These are phyloP conservation scores for Linum lewisii DNA, from an alignment of 345 rosid genomes.

Conservation along the genomic window DNA sequence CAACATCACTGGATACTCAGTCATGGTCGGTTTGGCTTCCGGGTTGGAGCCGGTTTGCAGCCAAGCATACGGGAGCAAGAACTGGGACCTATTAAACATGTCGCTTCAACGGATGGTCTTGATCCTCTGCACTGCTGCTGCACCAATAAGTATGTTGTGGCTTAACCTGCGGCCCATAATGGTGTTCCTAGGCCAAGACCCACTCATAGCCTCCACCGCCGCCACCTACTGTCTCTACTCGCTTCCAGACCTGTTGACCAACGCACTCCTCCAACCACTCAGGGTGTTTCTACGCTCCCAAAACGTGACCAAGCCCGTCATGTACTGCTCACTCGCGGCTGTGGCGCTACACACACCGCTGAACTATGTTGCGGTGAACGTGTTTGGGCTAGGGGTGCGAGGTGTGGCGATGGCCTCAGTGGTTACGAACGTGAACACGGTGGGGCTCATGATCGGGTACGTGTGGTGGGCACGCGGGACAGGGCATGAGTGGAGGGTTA, in stretches of 20 bases:
- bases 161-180: constrained; percentile 73
- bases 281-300: constrained; percentile 87
- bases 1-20: constrained; percentile 96
- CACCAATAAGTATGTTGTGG: constrained; percentile 86
- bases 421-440: constrained; percentile 79
- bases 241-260: constrained; percentile 81
- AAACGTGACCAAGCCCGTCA: constrained; percentile 80
- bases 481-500: constrained; percentile 46
- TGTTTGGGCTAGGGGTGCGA: constrained; percentile 55
- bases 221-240: constrained; percentile 77
- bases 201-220: constrained; percentile 68
- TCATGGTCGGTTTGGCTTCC: constrained; percentile 80
- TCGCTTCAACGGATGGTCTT: constrained; percentile 86
- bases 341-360: constrained; percentile 76
- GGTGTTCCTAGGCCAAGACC: constrained; percentile 80
- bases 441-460: constrained; percentile 62
- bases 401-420: constrained; percentile 96
- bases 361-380: constrained; percentile 55
- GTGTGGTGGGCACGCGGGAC: constrained; percentile 49
- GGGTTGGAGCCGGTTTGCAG: constrained; percentile 97
- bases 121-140: constrained; percentile 54
- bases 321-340: constrained; percentile 84
- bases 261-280: constrained; percentile 78
- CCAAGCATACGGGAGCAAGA: constrained; percentile 89
- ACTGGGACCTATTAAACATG: constrained; percentile 78